Evolutionary conservation across 495 filamentous ascomycete species (phyloP), one percentile per base, ranked within the genome.

Genomic region (Aspergillus heteromorphus): DNA sequence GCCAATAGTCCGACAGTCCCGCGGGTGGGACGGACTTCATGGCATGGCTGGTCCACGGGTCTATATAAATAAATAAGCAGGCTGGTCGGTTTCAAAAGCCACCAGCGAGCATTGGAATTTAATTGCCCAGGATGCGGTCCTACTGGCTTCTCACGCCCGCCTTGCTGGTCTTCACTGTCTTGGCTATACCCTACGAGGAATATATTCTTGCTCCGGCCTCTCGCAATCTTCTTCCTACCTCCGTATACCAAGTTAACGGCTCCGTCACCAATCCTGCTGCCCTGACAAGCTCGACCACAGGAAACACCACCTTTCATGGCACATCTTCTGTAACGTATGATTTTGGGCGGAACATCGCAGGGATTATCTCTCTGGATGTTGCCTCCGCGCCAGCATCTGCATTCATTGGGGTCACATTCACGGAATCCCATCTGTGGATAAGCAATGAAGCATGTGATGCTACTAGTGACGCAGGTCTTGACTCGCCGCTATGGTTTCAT

Each of bases 331-430:
- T 75, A 4, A 74, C 74, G 0, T 73, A 70, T 23, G 75, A 79
- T 45, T 78, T 76, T 59, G 72, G 70, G 2, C 72, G 68, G 45
- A 76, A 76, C 52, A 67, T 78, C 7, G 75, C 65, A 6, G 75
- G 76, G 6, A 51, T 71, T 4, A 70, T 74, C 9, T 65, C 69
- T 2, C 55, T 78, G 8, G 57, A 58, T 30, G 60, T 79, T 19
- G 61, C 51, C 14, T 45, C 53, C 6, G 36, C 60, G 6, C 62
- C 69, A 2, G 58, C 65, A 2, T 57, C 65, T 20, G 70, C 74
- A 20, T 74, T 67, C 25, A 57, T 79, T 17, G 74, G 73, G 7
- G 55, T 78, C 18, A 72, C 68, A 2, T 79, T 73, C 54, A 67
- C 70, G 4, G 75, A 78, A 48, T 71, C 66, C 40, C 72, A 60